These are phyloP conservation scores for Aspergillus oerlinghausenensis DNA, from an alignment of 2,329 filamentous ascomycete genomes.

Conservation along the genomic window DNA sequence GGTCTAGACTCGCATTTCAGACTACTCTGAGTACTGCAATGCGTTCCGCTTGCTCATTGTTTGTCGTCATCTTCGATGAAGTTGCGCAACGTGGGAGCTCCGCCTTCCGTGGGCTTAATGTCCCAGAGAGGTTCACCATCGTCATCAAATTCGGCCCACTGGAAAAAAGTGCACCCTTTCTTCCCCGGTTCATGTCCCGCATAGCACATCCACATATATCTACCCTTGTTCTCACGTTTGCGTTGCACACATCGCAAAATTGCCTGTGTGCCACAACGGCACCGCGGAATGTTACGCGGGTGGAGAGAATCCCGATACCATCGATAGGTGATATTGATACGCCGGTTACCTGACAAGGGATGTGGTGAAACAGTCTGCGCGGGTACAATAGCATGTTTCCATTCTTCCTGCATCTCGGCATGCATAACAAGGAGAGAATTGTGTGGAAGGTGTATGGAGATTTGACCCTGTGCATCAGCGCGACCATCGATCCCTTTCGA, in stretches of 20 bases:
- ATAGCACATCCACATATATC: constrained; percentile 94
- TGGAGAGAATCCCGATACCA: constrained; percentile 75
- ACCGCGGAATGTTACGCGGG: constrained; percentile 72
- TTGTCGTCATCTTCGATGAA: constrained; percentile 14
- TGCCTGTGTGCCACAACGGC: constrained; percentile 65
- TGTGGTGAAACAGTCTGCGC: constrained; percentile 77
- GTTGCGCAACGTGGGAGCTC: constrained; percentile 21
- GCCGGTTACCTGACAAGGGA: constrained; percentile 69
- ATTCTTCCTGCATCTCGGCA: constrained; percentile 94
- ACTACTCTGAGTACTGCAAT: neutral
- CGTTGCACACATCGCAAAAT: constrained; percentile 74
- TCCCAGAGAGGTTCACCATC: constrained; percentile 73
- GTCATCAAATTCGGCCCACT: constrained; percentile 82
- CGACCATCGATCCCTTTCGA: constrained; percentile 13
- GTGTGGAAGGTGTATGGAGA: constrained; percentile 88
- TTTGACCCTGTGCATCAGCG: constrained; percentile 71
- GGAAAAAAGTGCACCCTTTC: constrained; percentile 69
- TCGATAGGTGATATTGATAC: constrained; percentile 93
- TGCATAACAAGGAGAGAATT: constrained; percentile 95
- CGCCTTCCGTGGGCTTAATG: constrained; percentile 11
- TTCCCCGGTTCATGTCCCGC: constrained; percentile 47
- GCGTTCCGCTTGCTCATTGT: neutral
- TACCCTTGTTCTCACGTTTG: constrained; percentile 69
- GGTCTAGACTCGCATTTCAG: neutral
- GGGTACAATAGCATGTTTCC: constrained; percentile 84